Evolutionary conservation across 169 alveolate species (phyloP).

Genomic region (Babesia bovis): DNA sequence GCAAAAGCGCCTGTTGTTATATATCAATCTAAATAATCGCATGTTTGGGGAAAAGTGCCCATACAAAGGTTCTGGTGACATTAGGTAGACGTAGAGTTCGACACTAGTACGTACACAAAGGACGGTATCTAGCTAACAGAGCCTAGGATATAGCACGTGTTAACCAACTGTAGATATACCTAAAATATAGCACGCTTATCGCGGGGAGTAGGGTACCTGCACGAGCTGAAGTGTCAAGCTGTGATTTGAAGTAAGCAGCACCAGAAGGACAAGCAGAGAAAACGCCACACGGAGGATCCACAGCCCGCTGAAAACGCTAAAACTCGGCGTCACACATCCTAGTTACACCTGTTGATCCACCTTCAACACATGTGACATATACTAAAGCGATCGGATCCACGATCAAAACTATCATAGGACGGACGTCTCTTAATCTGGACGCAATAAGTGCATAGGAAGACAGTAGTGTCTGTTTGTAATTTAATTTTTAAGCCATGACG

Average conservation of each 20-base stretch:
- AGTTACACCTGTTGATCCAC: background rate
- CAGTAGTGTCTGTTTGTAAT: background rate
- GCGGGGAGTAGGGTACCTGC: too few relatives aligned
- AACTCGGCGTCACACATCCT: background rate
- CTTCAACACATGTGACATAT: background rate
- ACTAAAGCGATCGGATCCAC: background rate
- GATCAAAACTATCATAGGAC: background rate
- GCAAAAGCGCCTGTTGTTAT: too few relatives aligned
- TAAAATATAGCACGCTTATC: too few relatives aligned
- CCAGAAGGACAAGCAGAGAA: constrained; percentile 11
- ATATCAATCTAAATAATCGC: too few relatives aligned
- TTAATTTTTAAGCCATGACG: background rate
- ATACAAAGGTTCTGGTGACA: too few relatives aligned
- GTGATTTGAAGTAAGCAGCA: constrained; percentile 1
- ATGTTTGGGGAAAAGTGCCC: too few relatives aligned
- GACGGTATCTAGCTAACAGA: too few relatives aligned
- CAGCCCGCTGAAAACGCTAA: background rate
- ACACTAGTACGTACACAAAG: too few relatives aligned
- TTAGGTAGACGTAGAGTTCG: too few relatives aligned
- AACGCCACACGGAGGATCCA: constrained; percentile 14
- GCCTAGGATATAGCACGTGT: too few relatives aligned
- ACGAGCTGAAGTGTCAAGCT: background rate
- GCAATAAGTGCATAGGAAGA: constrained; percentile 1
- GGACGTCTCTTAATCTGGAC: background rate
- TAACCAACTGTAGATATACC: too few relatives aligned